These are phyloP conservation scores for Gnetum montanum DNA, from an alignment of 75 land plant species.

Conservation along the genomic window DNA sequence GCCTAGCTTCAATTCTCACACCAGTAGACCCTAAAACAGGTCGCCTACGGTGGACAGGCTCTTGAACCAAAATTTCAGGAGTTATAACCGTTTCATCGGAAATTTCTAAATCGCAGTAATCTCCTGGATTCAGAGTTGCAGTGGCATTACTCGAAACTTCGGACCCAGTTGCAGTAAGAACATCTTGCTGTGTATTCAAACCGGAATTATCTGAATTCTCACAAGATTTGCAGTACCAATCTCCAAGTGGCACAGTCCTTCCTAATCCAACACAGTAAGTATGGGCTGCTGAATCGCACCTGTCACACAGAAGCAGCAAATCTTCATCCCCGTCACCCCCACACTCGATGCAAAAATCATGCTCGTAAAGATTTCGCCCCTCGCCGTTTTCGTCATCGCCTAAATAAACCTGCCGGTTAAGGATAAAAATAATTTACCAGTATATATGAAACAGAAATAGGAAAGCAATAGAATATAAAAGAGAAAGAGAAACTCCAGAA, in stretches of 20 bases:
- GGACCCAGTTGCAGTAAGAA: background rate
- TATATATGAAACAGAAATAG: background rate
- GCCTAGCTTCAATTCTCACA: too few species aligned
- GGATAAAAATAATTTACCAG: background rate
- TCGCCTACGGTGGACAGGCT: background rate
- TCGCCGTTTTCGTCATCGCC: slow-evolving; percentile 27
- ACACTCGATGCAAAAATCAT: slow-evolving; percentile 52
- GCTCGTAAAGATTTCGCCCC: slow-evolving; percentile 42
- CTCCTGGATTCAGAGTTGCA: slow-evolving; percentile 5
- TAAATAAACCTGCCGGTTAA: slow-evolving; percentile 25
- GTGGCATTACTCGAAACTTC: slow-evolving; percentile 22
- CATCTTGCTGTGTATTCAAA: slow-evolving; percentile 4
- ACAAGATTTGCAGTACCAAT: slow-evolving; percentile 85
- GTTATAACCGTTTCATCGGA: background rate
- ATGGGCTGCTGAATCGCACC: slow-evolving; percentile 85
- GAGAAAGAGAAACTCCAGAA: background rate
- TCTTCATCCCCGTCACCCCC: slow-evolving; percentile 44
- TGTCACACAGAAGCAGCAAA: slow-evolving; percentile 81
- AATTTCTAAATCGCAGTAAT: too few species aligned
- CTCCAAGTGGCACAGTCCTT: slow-evolving; percentile 66
- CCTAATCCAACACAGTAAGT: slow-evolving; percentile 90
- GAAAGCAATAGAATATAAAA: background rate
- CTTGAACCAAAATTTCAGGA: background rate
- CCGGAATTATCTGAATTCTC: slow-evolving; percentile 15
- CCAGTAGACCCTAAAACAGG: slow-evolving; percentile 6